Evolutionary conservation across 148 eudicot species (phyloP).

Genomic region (Spergularia bocconei): DNA sequence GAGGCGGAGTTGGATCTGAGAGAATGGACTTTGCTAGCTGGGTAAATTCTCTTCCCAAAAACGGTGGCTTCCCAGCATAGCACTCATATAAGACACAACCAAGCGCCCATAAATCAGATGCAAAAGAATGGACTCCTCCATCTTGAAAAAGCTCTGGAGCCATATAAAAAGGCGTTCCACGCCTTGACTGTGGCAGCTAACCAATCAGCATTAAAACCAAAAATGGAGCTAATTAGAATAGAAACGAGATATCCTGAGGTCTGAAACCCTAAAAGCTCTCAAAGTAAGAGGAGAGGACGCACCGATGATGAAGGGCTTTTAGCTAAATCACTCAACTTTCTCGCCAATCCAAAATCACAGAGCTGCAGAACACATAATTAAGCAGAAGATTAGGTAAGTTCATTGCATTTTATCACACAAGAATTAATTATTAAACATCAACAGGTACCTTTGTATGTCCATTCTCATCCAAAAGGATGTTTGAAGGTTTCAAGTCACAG

Average conservation of each 20-base stretch:
- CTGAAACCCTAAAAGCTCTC: not conserved
- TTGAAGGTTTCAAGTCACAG: slow-evolving; percentile 95
- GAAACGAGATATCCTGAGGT: not conserved
- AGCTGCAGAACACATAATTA: slow-evolving; percentile 45
- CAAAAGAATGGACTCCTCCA: slow-evolving; percentile 95
- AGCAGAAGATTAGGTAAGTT: not conserved
- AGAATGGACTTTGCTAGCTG: slow-evolving; percentile 82
- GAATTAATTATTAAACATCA: not conserved
- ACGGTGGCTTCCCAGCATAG: slow-evolving; percentile 87
- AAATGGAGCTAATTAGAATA: slow-evolving; percentile 3
- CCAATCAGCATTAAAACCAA: slow-evolving; percentile 23
- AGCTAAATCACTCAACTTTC: slow-evolving; percentile 78
- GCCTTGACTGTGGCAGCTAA: slow-evolving; percentile 91
- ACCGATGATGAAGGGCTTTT: slow-evolving; percentile 72
- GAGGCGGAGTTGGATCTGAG: slow-evolving; percentile 82
- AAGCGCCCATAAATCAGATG: slow-evolving; percentile 98
- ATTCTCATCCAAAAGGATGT: slow-evolving; percentile 89
- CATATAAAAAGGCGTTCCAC: slow-evolving; percentile 99
- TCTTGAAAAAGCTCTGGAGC: slow-evolving; percentile 99
- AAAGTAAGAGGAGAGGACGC: slow-evolving; percentile 22
- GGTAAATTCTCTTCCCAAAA: slow-evolving; percentile 80
- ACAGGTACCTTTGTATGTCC: slow-evolving; percentile 69
- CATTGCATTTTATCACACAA: not conserved
- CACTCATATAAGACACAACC: slow-evolving; percentile 97
- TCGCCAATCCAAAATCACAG: slow-evolving; percentile 93